Evolutionary conservation across 2,329 filamentous ascomycete genomes (phyloP).

Genomic region (Trichoderma hamatum): DNA sequence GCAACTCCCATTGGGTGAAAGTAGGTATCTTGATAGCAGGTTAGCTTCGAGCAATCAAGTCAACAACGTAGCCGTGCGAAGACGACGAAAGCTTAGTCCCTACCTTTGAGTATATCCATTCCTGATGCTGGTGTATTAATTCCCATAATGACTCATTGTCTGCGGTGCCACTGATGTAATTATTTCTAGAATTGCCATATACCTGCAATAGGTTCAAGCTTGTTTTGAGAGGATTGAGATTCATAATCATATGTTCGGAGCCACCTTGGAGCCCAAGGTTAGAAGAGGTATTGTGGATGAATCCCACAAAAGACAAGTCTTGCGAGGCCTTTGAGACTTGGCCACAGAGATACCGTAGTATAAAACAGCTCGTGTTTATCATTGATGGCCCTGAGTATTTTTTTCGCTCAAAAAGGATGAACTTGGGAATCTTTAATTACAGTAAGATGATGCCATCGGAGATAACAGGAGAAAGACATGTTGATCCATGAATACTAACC

Average conservation of each 20-base stretch:
- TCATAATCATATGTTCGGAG: neutral
- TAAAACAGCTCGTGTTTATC: constrained; percentile 5
- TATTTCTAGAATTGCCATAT: neutral
- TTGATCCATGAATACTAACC: neutral
- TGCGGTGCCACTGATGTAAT: neutral
- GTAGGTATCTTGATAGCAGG: neutral
- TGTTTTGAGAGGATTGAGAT: constrained; percentile 4
- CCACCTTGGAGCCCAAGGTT: neutral
- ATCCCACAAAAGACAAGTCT: constrained; percentile 3
- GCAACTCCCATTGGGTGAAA: constrained; percentile 1
- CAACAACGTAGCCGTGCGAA: neutral
- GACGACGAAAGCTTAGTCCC: neutral
- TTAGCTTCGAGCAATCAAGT: neutral
- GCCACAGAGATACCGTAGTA: constrained; percentile 9
- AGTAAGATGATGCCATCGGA: neutral
- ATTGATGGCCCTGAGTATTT: constrained; percentile 1
- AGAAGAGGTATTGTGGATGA: neutral
- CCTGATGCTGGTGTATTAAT: constrained; percentile 21
- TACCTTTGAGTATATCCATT: constrained; percentile 23
- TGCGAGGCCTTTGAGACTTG: constrained; percentile 15
- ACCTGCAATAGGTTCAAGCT: neutral
- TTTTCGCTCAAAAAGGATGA: constrained; percentile 3
- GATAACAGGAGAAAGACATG: neutral
- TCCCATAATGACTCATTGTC: constrained; percentile 8
- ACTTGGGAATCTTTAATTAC: constrained; percentile 1